Evolutionary conservation across 768 basidiomycete species (phyloP).

Genomic region (Chlorophyllum brunneum): DNA sequence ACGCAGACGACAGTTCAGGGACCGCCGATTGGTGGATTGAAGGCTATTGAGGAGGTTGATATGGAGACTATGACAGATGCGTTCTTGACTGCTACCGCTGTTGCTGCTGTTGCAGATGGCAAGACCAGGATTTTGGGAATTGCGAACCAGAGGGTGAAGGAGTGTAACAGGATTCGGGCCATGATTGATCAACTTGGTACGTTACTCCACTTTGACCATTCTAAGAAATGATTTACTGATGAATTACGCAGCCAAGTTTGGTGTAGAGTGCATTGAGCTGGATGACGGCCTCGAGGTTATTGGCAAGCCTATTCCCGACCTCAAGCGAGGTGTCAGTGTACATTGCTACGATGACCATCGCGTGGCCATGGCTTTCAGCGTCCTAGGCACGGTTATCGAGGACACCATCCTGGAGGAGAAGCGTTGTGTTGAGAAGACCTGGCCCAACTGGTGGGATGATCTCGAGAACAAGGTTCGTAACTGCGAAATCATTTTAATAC

Average conservation of each 20-base stretch:
- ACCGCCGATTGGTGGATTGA: constrained; percentile 76
- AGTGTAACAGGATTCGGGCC: constrained; percentile 93
- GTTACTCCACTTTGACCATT: constrained; percentile 19
- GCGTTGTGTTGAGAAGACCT: constrained; percentile 98
- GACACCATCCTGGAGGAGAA: constrained; percentile 92
- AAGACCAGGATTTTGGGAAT: constrained; percentile 89
- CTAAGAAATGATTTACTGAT: constrained; percentile 3
- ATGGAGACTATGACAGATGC: constrained; percentile 99
- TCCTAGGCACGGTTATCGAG: constrained; percentile 69
- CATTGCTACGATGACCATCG: constrained; percentile 99
- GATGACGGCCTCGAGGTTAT: constrained; percentile 91
- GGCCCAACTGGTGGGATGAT: constrained; percentile 99
- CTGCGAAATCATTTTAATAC: constrained; percentile 13
- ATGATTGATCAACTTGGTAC: constrained; percentile 94
- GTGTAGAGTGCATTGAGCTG: constrained; percentile 86
- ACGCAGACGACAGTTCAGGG: constrained; percentile 91
- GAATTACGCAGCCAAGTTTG: constrained; percentile 74
- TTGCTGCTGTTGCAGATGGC: constrained; percentile 77
- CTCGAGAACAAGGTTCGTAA: constrained; percentile 89
- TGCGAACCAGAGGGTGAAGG: constrained; percentile 97
- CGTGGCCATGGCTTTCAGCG: constrained; percentile 97
- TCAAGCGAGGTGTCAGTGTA: constrained; percentile 71
- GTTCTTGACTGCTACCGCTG: constrained; percentile 90
- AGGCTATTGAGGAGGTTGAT: constrained; percentile 82
- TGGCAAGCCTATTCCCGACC: constrained; percentile 61